A percentile compares a stretch with the other conserved stretches of the same genome.
Evolutionary conservation across 345 rosid species (phyloP).

Genomic region (Eucalyptus camaldulensis): DNA sequence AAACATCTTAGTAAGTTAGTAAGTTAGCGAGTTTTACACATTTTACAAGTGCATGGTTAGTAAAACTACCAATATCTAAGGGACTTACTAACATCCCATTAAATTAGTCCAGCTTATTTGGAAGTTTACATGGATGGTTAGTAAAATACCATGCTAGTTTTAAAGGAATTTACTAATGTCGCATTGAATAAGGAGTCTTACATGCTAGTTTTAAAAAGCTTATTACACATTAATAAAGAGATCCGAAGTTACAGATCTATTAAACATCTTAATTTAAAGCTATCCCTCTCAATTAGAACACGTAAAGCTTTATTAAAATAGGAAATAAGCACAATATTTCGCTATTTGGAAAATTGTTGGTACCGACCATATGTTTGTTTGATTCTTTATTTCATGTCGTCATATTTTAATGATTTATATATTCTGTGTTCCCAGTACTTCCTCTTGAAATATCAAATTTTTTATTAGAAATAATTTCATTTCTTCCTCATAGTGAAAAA

Average conservation of each 20-base stretch:
- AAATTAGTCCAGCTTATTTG: too few species aligned
- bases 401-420: not conserved
- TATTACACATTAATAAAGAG: not conserved
- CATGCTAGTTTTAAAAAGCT: not conserved
- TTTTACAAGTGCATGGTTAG: too few species aligned
- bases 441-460: accelerated
- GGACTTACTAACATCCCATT: too few species aligned
- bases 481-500: not conserved
- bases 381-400: not conserved
- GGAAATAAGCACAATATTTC: not conserved
- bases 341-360: not conserved
- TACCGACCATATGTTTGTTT: not conserved
- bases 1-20: too few species aligned
- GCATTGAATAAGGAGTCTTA: not conserved
- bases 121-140: too few species aligned
- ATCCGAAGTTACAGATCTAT: not conserved
- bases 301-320: not conserved
- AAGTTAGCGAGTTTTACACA: too few species aligned
- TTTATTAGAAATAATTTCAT: too few species aligned
- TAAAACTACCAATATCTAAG: too few species aligned
- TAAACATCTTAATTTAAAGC: not conserved
- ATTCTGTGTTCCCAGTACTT: accelerated
- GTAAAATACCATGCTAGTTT: too few species aligned
- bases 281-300: not conserved
- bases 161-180: not conserved